A percentile compares a stretch with the other conserved stretches of the same genome.
These are phyloP conservation scores for Fusarium begoniae DNA, from an alignment of 2,329 filamentous ascomycete genomes.

Conservation along the genomic window DNA sequence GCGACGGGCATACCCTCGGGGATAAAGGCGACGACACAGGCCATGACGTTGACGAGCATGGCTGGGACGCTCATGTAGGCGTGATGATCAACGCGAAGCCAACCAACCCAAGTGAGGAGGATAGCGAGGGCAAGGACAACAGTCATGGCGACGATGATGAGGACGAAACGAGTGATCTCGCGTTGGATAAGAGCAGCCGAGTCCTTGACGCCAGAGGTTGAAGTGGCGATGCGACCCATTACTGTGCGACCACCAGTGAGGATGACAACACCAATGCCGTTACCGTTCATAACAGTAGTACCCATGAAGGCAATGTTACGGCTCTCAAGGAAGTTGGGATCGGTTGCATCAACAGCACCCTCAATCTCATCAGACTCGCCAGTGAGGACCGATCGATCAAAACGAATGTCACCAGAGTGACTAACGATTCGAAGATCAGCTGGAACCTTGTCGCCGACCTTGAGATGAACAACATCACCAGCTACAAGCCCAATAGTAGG, in stretches of 20 bases:
- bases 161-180: conserved; percentile 56
- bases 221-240: conserved; percentile 53
- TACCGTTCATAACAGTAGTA: conserved; percentile 53
- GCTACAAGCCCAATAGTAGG: conserved; percentile 54
- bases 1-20: conserved; percentile 53
- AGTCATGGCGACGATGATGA: conserved; percentile 53
- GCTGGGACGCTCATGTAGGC: conserved; percentile 53
- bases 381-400: conserved; percentile 54
- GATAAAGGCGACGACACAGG: conserved; percentile 53
- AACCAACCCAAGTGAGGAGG: conserved; percentile 56
- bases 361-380: conserved; percentile 55
- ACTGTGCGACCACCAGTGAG: conserved; percentile 52
- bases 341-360: conserved; percentile 51
- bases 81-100: conserved; percentile 50
- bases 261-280: conserved; percentile 51
- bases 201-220: conserved; percentile 50
- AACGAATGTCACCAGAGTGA: conserved; percentile 54
- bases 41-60: conserved; percentile 58
- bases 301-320: conserved; percentile 57
- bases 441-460: conserved; percentile 59
- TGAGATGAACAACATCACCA: conserved; percentile 57
- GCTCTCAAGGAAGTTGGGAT: conserved; percentile 54
- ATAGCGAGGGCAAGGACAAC: conserved; percentile 52
- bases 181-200: conserved; percentile 52
- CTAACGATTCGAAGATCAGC: conserved; percentile 56